Evolutionary conservation across 192 early-diverging fungal species (phyloP).

Genomic region (Linderina pennispora): DNA sequence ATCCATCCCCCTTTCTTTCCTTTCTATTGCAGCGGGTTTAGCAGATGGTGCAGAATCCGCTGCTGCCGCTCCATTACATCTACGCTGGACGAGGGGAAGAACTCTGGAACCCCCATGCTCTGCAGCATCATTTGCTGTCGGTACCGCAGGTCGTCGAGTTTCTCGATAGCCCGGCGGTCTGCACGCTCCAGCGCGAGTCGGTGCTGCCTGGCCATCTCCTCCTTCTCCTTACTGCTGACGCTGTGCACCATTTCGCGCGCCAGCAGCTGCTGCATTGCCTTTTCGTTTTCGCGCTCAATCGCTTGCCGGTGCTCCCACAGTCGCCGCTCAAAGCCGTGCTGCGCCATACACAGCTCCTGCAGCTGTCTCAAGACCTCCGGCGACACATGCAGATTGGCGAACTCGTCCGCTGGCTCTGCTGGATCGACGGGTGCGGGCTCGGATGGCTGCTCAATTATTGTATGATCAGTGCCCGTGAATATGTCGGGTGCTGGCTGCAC

Average conservation of each 20-base stretch:
- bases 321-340: constrained; percentile 37
- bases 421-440: no score
- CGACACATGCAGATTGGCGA: no score
- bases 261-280: constrained; percentile 11
- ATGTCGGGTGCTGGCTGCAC: constrained; percentile 31
- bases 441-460: no score
- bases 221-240: constrained; percentile 13
- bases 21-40: not conserved
- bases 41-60: constrained; percentile 4
- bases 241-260: constrained; percentile 23
- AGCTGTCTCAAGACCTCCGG: constrained; percentile 15
- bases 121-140: constrained; percentile 31
- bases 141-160: constrained; percentile 39
- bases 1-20: not conserved
- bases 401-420: no score
- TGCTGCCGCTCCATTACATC: constrained; percentile 21
- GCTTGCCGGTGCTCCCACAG: constrained; percentile 28
- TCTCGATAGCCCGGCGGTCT: constrained; percentile 24
- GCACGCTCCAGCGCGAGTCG: constrained; percentile 18
- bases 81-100: constrained; percentile 22
- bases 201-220: constrained; percentile 20
- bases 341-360: constrained; percentile 10
- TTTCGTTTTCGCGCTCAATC: constrained; percentile 22
- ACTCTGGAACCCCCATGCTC: constrained; percentile 14
- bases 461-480: no score